Evolutionary conservation across 2,329 filamentous ascomycete species (phyloP), one percentile per base, ranked within the genome.

Genomic region (Cyphellophora europaea): DNA sequence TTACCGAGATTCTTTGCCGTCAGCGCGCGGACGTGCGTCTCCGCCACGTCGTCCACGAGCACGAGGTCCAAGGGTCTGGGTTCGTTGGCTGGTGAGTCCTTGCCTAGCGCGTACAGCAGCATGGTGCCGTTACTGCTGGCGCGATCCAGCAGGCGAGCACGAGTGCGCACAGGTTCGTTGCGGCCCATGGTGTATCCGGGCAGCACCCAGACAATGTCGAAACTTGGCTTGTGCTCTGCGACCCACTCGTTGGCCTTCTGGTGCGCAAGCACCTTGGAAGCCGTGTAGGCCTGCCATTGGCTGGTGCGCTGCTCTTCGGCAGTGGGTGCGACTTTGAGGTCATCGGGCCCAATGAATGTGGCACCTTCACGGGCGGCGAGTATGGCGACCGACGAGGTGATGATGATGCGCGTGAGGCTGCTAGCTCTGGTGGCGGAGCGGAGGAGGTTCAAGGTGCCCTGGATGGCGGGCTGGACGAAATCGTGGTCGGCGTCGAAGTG

Each of bases 361-460:
- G 49, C 45, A 5, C 16, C 17, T 12, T 5, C 30, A 35, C 17
- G 29, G 5, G 36, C 25, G 4, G 18, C 25, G 8, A 41, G 19
- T 14, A 35, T 30, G 15, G 21, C 42, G n/a, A 38, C n/a, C n/a
- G n/a, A n/a, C n/a, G n/a, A n/a, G n/a, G n/a, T n/a, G n/a, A n/a
- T n/a, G 27, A 77, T 77, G n/a, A 93, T 80, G 41, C 78, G 71
- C 61, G 79, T 83, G 31, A 91, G 81, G 52, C 52, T 72, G 3
- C 72, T 72, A 40, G 59, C 60, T 46, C 69, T 67, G 53, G 75
- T 75, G 53, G 77, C 69, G 3, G 70, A 69, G 45, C 71, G 73
- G 42, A 79, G 53, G 33, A 79, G 71, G 13, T 73, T 72, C 0
- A 69, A 74, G 1, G 74, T 79, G 35, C 74, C 74, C 45, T 76